A percentile compares a stretch with the other conserved stretches of the same genome.
phyloP scores from a whole-genome alignment of 208 protist species.

The Leishmania gerbilli region DNA sequence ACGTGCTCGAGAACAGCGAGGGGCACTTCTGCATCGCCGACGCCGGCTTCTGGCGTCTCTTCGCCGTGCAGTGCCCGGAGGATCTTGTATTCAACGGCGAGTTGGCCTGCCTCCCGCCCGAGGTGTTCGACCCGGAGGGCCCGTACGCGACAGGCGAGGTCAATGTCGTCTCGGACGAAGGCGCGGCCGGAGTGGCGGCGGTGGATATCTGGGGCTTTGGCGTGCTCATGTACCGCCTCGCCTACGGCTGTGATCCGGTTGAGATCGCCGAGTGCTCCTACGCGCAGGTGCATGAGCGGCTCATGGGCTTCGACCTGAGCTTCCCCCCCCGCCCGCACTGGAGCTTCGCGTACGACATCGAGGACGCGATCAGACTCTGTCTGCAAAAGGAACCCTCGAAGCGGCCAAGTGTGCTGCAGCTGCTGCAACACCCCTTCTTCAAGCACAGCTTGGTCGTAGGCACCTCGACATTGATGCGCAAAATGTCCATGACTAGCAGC shows the following conservation, averaged over 20 bases:
- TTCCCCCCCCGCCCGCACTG: constrained; percentile 52
- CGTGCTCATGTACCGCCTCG: constrained; percentile 82
- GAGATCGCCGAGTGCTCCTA: constrained; percentile 64
- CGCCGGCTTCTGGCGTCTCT: constrained; percentile 72
- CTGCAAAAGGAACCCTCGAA: constrained; percentile 52
- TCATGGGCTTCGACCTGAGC: constrained; percentile 37
- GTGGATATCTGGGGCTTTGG: constrained; percentile 87
- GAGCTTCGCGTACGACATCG: constrained; percentile 48
- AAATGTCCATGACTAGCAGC: constrained; percentile 28
- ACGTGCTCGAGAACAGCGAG: constrained; percentile 62
- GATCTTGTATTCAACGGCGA: constrained; percentile 84
- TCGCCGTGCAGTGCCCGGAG: constrained; percentile 76
- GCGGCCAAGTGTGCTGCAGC: constrained; percentile 52
- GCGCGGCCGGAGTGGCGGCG: constrained; percentile 30
- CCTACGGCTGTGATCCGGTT: constrained; percentile 64
- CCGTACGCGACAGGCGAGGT: constrained; percentile 38
- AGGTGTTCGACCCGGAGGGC: constrained; percentile 59
- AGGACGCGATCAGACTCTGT: constrained; percentile 62
- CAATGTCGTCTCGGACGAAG: constrained; percentile 17
- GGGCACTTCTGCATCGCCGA: constrained; percentile 70
- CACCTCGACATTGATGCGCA: constrained; percentile 16
- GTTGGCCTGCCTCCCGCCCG: constrained; percentile 75
- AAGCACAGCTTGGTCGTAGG: constrained; percentile 28
- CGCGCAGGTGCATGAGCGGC: constrained; percentile 42
- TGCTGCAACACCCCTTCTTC: constrained; percentile 72